Evolutionary conservation across 495 filamentous ascomycete genomes (phyloP), one percentile per base, ranked within the genome.

Genomic region (Podospora pseudoanserina): DNA sequence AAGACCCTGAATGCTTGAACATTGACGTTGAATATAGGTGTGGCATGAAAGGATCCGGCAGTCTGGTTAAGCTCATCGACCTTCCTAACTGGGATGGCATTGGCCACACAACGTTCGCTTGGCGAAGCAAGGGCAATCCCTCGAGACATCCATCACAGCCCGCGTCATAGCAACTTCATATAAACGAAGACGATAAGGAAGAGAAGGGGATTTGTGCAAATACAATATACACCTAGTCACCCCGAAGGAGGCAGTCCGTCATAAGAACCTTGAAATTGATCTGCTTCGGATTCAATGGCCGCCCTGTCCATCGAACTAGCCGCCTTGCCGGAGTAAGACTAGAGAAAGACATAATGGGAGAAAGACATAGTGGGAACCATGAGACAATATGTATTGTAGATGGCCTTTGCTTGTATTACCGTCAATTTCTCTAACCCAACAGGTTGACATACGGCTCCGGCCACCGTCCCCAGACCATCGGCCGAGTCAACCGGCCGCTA

Each of bases 401-500:
- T 32, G 30, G 4, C 30, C 7, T 32, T 32, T 32, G 30, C 30
- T 32, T 32, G 30, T 5, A 7, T 49, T 49, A 2, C 39, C 7
- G 13, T 13, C 15, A 3, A 11, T 9, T 4, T n/a, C 16, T 23
- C 67, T 77, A 82, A 9, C 80, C 81, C 26, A 84, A 68, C 55
- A 85, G 68, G 69, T 82, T 83, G 67, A 84, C 79, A 71, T 83
- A 82, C 18, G 82, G 81, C 70, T 86, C 84, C 3, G 85, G 85
- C 82, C 83, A 86, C 28, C 77, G 79, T 32, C 82, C 84, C 83
- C 83, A 86, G 2, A 98, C 81, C 73, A 97, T 79, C 18, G 94
- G 92, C 74, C 88, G 85, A 63, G 88, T 85, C 61, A 97, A 79
- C 53, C 91, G 86, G 11, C 92, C 92, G 44, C 87, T 90, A 63